Evolutionary conservation across 1,139 yeast genomes (phyloP).

Genomic region (Kluyveromyces sp.): DNA sequence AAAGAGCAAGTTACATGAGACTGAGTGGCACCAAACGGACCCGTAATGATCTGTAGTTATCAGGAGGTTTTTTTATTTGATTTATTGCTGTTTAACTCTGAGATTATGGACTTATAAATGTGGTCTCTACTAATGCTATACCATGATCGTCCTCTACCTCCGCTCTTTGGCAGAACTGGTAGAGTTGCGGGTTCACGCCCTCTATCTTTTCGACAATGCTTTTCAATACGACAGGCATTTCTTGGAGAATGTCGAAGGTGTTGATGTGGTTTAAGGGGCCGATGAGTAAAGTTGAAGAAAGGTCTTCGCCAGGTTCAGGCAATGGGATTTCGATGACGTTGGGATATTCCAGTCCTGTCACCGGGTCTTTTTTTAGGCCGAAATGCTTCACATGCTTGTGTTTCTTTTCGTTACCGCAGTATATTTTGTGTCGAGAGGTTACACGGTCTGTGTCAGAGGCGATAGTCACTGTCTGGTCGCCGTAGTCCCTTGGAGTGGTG

Average conservation of each 20-base stretch:
- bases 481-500: conserved; percentile 75
- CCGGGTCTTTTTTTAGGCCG: conserved; percentile 44
- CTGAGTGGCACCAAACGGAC: too few relatives aligned
- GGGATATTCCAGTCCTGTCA: conserved; percentile 80
- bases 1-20: too few relatives aligned
- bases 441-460: conserved; percentile 56
- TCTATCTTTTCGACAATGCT: conserved; percentile 75
- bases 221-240: conserved; percentile 76
- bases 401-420: conserved; percentile 34
- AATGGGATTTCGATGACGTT: conserved; percentile 47
- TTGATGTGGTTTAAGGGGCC: conserved; percentile 58
- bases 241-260: conserved; percentile 86
- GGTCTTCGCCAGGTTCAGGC: conserved; percentile 22
- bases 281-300: conserved; percentile 11
- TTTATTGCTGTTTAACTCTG: background rate
- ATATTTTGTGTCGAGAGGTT: conserved; percentile 30
- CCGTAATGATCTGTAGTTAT: too few relatives aligned
- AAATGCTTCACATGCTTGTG: conserved; percentile 53
- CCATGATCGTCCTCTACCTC: conserved; percentile 22
- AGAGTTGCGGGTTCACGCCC: conserved; percentile 79
- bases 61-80: too few relatives aligned
- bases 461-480: conserved; percentile 58
- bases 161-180: conserved; percentile 62
- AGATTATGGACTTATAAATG: conserved; percentile 18
- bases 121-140: conserved; percentile 26